Evolutionary conservation across 73 alveolate species (phyloP), one percentile per base, ranked within the genome.

Genomic region (Paramecium biaurelia): DNA sequence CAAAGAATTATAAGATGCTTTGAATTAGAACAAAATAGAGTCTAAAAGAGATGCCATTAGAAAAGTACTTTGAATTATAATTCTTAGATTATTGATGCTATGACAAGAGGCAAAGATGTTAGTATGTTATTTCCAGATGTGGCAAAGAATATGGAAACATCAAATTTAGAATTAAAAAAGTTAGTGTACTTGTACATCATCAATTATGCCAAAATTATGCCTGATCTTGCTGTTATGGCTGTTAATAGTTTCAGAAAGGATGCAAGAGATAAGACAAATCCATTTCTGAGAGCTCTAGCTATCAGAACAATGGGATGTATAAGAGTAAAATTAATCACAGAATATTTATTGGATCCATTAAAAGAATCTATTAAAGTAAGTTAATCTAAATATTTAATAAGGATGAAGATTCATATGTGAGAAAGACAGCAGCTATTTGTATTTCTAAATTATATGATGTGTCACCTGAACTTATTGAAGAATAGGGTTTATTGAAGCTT

Each of bases 401-500:
- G 93, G 99, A 98, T 92, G 97, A 96, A 72, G 99, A 98, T 92
- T 99, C 99, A 68, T 98, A 98, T 92, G 99, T 98, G 43, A 94
- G 99, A 86, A 98, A 98, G 95, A 98, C 99, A 12, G 99, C 99
- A 8, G 99, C 99, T 37, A 92, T 98, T 85, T 96, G 99, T 68
- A 99, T 98, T 57, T 99, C 99, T 38, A 98, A 98, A 93, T 93
- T 98, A 43, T 98, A 95, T 85, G 99, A 97, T 85, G 98, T 97
- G 38, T 93, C 96, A 70, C 98, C 99, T 10, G 98, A 97, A 74
- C 95, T 98, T 58, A 99, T 98, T 37, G 99, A 96, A 45, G 99
- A 98, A 88, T 99, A 98, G 70, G 99, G 99, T 47, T 95, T 98
- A 93, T 93, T 98, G 20, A 98, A 98, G 67, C 96, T 96, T 85